Conservation (phyloP, 768 basidiomycete genomes). For the Amanita phalloides region DNA sequence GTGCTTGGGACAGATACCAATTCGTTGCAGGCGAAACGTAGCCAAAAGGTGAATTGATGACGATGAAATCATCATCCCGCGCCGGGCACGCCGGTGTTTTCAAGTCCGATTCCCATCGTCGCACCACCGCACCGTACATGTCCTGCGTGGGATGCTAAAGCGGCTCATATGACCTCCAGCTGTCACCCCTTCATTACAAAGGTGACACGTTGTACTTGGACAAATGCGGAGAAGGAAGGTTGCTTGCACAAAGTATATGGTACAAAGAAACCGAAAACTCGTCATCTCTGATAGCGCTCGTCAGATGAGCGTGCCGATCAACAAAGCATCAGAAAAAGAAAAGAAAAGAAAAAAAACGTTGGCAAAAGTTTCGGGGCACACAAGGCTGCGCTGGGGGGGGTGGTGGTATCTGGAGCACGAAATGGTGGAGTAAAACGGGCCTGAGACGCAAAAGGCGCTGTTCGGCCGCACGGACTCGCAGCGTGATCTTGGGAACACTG, state of each 20-base stretch:
- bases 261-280: neutral
- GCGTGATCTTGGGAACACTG: neutral
- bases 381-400: neutral
- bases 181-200: neutral
- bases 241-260: no score
- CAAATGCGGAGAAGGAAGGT: no score
- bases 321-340: neutral
- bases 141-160: no score
- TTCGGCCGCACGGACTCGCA: neutral
- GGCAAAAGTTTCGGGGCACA: neutral
- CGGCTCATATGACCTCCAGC: no score
- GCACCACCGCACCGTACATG: neutral
- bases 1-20: neutral
- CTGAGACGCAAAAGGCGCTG: neutral
- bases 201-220: no score
- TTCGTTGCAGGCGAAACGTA: no score
- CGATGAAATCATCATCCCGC: neutral
- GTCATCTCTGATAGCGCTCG: neutral
- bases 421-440: neutral
- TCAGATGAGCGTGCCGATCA: neutral
- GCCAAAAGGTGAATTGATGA: no score
- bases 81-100: neutral
- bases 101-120: neutral
- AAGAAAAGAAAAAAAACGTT: neutral
- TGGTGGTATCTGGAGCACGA: neutral